Percentiles rank a stretch among this genome's conserved stretches.
These are phyloP conservation scores for Fragilaria crotonensis DNA, from an alignment of 108 stramenopile genomes.

Conservation along the genomic window DNA sequence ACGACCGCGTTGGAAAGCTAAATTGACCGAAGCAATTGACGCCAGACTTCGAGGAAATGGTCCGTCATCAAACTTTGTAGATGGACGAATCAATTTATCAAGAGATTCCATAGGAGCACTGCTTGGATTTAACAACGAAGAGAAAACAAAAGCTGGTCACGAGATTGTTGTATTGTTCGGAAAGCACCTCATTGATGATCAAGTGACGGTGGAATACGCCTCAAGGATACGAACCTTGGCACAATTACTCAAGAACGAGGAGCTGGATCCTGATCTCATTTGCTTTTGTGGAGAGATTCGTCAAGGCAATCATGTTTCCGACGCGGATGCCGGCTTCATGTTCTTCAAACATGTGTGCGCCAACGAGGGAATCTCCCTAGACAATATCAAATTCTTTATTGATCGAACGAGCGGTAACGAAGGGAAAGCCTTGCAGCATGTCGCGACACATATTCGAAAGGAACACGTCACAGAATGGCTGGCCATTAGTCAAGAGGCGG, in stretches of 20 bases:
- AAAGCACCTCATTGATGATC: conserved; percentile 49
- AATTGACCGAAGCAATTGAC: too few relatives aligned
- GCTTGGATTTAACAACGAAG: conserved; percentile 2
- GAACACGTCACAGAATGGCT: conserved; percentile 7
- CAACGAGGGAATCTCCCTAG: conserved; percentile 38
- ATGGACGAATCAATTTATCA: not conserved
- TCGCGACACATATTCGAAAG: conserved; percentile 26
- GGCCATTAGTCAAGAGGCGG: not conserved
- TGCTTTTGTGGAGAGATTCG: conserved; percentile 47
- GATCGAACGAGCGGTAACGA: conserved; percentile 22
- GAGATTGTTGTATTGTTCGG: conserved; percentile 64
- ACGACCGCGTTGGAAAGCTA: too few relatives aligned
- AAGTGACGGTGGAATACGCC: conserved; percentile 68
- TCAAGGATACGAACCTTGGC: conserved; percentile 47
- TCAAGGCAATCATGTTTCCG: conserved; percentile 23
- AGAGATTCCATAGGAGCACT: conserved; percentile 1
- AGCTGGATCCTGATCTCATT: conserved; percentile 35
- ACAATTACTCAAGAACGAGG: conserved; percentile 43
- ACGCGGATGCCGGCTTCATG: conserved; percentile 52
- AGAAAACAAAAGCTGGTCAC: not conserved
- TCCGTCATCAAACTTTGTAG: not conserved
- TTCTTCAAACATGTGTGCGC: conserved; percentile 64
- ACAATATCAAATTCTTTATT: conserved; percentile 28
- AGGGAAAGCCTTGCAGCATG: conserved; percentile 27
- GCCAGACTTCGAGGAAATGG: too few relatives aligned